These are phyloP conservation scores for Punica granatum DNA, from an alignment of 345 rosid species.

Conservation along the genomic window DNA sequence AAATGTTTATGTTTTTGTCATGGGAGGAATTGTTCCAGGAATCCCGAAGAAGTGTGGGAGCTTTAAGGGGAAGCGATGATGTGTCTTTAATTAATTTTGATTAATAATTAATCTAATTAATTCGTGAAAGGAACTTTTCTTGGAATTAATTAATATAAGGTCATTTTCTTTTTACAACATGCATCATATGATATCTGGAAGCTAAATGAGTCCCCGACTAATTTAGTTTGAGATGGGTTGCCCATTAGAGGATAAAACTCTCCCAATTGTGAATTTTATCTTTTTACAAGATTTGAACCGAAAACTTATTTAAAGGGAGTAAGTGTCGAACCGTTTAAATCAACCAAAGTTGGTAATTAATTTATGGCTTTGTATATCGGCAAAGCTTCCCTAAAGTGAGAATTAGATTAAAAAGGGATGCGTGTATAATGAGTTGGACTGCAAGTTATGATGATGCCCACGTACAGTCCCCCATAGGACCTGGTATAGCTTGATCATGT, in stretches of 20 bases:
- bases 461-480: too few species aligned
- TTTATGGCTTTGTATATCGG: background rate
- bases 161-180: too few species aligned
- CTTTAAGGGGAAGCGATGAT: conserved; percentile 30
- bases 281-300: too few species aligned
- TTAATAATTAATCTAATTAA: background rate
- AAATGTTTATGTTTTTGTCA: conserved; percentile 15
- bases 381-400: background rate
- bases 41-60: conserved; percentile 41
- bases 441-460: conserved; percentile 1
- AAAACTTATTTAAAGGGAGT: too few species aligned
- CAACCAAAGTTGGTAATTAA: too few species aligned
- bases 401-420: background rate
- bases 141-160: background rate
- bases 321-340: background rate
- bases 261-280: too few species aligned
- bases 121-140: background rate
- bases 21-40: conserved; percentile 31
- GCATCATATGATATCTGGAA: too few species aligned
- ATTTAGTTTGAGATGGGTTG: too few species aligned
- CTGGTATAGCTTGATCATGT: too few species aligned
- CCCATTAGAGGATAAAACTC: too few species aligned
- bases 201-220: too few species aligned
- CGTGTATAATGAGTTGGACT: background rate
- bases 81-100: background rate